Evolutionary conservation across 768 basidiomycete species (phyloP).

Genomic region (Termitomyces eurrhizus): DNA sequence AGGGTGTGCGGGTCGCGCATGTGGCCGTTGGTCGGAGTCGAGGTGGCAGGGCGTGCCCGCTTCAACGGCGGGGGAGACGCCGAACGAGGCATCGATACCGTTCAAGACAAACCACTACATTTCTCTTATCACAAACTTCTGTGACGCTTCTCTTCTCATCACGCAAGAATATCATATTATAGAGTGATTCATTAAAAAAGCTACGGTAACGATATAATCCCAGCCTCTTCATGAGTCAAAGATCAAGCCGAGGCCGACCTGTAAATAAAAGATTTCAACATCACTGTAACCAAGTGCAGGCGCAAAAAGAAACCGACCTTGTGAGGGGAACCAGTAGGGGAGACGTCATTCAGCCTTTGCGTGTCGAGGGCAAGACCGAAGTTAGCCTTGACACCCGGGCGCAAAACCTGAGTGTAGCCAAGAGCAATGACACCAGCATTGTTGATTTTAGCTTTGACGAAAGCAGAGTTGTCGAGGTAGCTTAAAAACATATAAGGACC

Average conservation of each 20-base stretch:
- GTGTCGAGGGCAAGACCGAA: conserved; percentile 97
- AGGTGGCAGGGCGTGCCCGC: conserved; percentile 23
- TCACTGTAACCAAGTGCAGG: not conserved
- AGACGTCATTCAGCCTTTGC: conserved; percentile 77
- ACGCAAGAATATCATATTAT: not conserved
- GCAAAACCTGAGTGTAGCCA: conserved; percentile 90
- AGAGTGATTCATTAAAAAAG: conserved; percentile 17
- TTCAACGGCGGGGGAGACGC: conserved; percentile 27
- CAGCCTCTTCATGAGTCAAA: conserved; percentile 62
- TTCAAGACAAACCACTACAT: not conserved
- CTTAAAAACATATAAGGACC: conserved; percentile 27
- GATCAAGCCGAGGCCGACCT: conserved; percentile 71
- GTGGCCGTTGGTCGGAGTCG: conserved; percentile 22
- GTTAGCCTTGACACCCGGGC: conserved; percentile 87
- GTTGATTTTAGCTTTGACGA: conserved; percentile 99
- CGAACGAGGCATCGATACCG: conserved; percentile 19
- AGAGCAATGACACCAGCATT: conserved; percentile 88
- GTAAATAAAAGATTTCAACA: not conserved
- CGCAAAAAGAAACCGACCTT: conserved; percentile 42
- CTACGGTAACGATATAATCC: conserved; percentile 29
- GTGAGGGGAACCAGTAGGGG: conserved; percentile 66
- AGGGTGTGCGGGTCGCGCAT: conserved; percentile 24
- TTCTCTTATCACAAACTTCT: not conserved
- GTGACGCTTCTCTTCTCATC: not conserved
- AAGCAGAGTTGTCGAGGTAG: conserved; percentile 84